A percentile compares a stretch with the other conserved stretches of the same genome.
These are phyloP conservation scores for Tuber melanosporum DNA, from an alignment of 495 filamentous ascomycete genomes.

Conservation along the genomic window DNA sequence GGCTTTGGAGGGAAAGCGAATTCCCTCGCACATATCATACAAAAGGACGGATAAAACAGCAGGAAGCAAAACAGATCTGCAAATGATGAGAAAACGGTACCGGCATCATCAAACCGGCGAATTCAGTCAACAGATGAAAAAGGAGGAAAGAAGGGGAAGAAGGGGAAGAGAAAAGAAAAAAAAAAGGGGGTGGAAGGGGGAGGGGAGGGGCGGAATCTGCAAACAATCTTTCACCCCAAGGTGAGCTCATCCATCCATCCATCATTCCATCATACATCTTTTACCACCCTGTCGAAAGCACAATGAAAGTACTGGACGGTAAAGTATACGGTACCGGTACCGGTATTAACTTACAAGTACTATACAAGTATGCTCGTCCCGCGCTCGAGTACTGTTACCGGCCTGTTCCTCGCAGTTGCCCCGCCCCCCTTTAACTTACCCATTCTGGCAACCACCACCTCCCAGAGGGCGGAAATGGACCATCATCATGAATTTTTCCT, in stretches of 20 bases:
- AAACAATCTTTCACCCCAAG: background rate
- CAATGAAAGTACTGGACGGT: background rate
- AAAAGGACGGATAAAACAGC: background rate
- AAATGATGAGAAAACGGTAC: background rate
- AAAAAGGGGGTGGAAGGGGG: too few species aligned
- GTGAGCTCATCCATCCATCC: background rate
- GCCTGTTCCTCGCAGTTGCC: background rate
- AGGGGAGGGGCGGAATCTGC: background rate
- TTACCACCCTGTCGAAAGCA: background rate
- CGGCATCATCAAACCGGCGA: background rate
- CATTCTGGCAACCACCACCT: background rate
- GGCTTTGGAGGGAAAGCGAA: background rate
- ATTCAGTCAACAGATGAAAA: background rate
- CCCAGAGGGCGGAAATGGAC: background rate
- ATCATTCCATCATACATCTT: background rate
- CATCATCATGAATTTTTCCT: background rate
- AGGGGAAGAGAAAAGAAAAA: background rate
- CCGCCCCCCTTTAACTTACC: background rate
- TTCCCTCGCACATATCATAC: background rate
- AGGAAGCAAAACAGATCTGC: background rate
- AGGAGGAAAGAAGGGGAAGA: background rate
- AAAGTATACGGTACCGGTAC: background rate
- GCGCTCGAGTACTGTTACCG: background rate
- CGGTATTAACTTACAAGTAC: background rate
- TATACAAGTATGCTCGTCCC: too few species aligned